phyloP scores from a whole-genome alignment of 805 yeast genomes.

The Sporopachydermia quercuum region DNA sequence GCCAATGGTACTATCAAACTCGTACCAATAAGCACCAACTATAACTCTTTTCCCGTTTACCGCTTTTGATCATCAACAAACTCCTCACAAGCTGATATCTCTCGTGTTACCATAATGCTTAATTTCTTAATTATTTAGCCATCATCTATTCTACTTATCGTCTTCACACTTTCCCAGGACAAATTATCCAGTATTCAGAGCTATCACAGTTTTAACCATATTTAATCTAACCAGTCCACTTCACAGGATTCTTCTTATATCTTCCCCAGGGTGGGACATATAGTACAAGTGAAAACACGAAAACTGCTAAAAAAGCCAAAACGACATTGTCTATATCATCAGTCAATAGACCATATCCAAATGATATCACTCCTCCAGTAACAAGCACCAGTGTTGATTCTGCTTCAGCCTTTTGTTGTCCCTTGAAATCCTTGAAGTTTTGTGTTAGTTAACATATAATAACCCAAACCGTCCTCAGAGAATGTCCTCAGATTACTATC shows the following conservation, averaged over 20 bases:
- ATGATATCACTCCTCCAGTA: background rate
- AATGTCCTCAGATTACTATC: background rate
- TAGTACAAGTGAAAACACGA: background rate
- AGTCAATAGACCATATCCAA: background rate
- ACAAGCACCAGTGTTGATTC: background rate
- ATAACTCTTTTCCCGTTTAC: no score
- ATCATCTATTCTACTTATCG: no score
- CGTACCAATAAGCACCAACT: no score
- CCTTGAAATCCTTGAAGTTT: background rate
- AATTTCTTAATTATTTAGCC: no score
- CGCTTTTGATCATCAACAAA: no score
- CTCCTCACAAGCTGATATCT: no score
- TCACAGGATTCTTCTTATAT: constrained; percentile 2
- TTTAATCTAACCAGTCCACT: constrained; percentile 2
- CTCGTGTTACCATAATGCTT: no score
- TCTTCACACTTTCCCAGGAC: no score
- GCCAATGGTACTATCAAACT: no score
- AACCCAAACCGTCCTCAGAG: background rate
- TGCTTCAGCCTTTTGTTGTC: background rate
- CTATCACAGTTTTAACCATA: no score
- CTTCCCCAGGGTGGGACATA: constrained; percentile 3
- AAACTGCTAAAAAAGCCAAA: background rate
- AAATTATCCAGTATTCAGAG: no score
- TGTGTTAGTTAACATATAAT: no score
- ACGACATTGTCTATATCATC: constrained; percentile 1